Conservation (phyloP, 345 rosid genomes). For the Camelina sativa region DNA sequence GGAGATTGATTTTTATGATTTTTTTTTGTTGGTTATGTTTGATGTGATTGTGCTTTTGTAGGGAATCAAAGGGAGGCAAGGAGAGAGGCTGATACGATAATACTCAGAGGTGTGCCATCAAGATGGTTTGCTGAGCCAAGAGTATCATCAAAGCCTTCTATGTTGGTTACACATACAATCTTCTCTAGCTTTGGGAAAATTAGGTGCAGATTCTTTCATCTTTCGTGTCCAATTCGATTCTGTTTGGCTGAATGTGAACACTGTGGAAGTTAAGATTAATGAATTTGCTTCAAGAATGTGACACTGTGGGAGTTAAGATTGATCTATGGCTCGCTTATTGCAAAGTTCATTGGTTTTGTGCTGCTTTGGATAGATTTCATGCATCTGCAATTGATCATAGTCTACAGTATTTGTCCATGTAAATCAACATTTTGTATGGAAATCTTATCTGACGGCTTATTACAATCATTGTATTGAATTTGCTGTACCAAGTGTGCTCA, state of each 20-base stretch:
- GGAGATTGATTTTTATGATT: neutral
- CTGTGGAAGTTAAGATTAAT: neutral
- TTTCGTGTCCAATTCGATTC: neutral
- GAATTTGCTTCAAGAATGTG: neutral
- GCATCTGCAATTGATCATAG: neutral
- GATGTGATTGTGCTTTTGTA: conserved; percentile 33
- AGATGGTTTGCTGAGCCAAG: conserved; percentile 97
- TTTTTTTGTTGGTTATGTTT: neutral
- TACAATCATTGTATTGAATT: neutral
- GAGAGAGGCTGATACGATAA: conserved; percentile 77
- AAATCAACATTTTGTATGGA: conserved; percentile 4
- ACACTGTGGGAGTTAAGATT: conserved; percentile 1
- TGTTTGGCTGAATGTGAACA: neutral
- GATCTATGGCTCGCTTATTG: neutral
- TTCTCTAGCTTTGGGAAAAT: conserved; percentile 86
- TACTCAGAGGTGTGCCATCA: conserved; percentile 78
- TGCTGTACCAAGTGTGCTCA: neutral
- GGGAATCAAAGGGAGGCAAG: conserved; percentile 68
- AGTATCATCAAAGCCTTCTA: conserved; percentile 92
- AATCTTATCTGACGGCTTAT: neutral
- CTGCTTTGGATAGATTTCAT: neutral
- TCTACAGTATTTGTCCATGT: neutral
- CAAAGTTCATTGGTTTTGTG: conserved; percentile 15
- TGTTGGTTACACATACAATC: conserved; percentile 86
- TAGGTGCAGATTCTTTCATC: conserved; percentile 50